Conservation (phyloP, 805 yeast genomes). For the Zygosaccharomyces kombuchaensis region DNA sequence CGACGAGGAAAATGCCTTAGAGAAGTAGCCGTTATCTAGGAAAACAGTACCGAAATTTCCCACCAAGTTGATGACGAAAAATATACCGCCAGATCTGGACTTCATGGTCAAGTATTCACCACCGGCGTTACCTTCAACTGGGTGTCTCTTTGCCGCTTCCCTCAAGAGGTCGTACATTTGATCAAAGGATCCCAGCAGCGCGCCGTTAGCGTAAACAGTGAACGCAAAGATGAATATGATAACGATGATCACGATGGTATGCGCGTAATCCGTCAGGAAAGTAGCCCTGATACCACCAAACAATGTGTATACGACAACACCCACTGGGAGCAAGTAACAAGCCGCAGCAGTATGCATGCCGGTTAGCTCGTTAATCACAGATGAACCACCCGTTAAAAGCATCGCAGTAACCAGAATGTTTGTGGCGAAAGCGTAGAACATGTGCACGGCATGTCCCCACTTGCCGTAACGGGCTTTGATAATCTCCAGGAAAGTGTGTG, state of each 20-base stretch:
- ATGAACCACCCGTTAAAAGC: conserved; percentile 88
- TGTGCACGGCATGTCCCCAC: conserved; percentile 61
- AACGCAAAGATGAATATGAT: conserved; percentile 80
- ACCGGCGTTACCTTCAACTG: conserved; percentile 72
- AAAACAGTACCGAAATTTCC: conserved; percentile 90
- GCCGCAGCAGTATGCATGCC: conserved; percentile 83
- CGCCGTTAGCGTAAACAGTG: conserved; percentile 67
- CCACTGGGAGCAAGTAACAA: conserved; percentile 75
- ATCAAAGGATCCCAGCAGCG: conserved; percentile 74
- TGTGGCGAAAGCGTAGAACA: conserved; percentile 81
- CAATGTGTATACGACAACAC: conserved; percentile 67
- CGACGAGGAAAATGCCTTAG: conserved; percentile 80
- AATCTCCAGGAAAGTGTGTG: conserved; percentile 87
- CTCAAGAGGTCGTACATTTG: conserved; percentile 71
- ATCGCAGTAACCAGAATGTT: conserved; percentile 88
- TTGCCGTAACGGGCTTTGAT: conserved; percentile 76
- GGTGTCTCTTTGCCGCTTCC: conserved; percentile 53
- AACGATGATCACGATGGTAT: conserved; percentile 74
- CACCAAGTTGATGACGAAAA: conserved; percentile 80
- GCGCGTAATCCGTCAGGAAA: conserved; percentile 72
- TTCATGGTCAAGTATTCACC: conserved; percentile 89
- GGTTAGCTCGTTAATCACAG: conserved; percentile 72
- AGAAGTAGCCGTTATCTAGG: conserved; percentile 83
- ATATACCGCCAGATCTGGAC: conserved; percentile 81
- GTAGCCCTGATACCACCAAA: conserved; percentile 84